A percentile compares a stretch with the other conserved stretches of the same genome.
phyloP scores from a whole-genome alignment of 192 early-diverging fungal genomes.

The Coemansia guatemalensis region DNA sequence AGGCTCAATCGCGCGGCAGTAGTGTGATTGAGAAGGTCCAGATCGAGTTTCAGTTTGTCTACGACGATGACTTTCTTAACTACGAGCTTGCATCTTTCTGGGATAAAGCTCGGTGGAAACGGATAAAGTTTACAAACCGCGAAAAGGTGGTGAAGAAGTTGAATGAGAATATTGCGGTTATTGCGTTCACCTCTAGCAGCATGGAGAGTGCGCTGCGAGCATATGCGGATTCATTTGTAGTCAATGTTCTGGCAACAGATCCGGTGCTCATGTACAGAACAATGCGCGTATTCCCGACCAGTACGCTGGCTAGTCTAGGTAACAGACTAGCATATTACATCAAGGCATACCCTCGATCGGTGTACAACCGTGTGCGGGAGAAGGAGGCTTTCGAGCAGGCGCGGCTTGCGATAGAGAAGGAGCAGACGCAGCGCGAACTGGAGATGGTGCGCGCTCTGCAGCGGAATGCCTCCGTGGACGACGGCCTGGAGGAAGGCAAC shows the following conservation, averaged over 20 bases:
- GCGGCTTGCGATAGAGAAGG: conserved; percentile 21
- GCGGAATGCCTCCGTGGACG: conserved; percentile 1
- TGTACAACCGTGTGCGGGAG: conserved; percentile 34
- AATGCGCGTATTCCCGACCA: conserved; percentile 41
- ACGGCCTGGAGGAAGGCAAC: background rate
- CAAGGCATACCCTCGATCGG: conserved; percentile 33
- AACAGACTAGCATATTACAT: conserved; percentile 29
- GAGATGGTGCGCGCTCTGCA: conserved; percentile 26
- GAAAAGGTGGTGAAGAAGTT: conserved; percentile 22
- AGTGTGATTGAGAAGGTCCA: conserved; percentile 23
- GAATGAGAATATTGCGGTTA: conserved; percentile 26
- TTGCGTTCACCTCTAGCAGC: conserved; percentile 25
- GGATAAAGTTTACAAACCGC: background rate
- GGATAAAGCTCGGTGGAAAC: conserved; percentile 24
- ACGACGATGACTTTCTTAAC: conserved; percentile 25
- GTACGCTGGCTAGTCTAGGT: conserved; percentile 29
- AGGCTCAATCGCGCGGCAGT: background rate
- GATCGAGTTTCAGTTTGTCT: conserved; percentile 37
- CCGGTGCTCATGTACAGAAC: conserved; percentile 33
- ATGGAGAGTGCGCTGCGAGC: conserved; percentile 29
- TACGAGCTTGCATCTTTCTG: conserved; percentile 28
- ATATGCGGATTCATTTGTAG: conserved; percentile 24
- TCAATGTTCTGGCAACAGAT: conserved; percentile 34
- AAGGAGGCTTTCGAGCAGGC: conserved; percentile 23
- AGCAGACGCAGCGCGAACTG: conserved; percentile 29